Evolutionary conservation across 2,329 filamentous ascomycete genomes (phyloP), one percentile per base, ranked within the genome.

Genomic region (Trichoderma lentiforme): DNA sequence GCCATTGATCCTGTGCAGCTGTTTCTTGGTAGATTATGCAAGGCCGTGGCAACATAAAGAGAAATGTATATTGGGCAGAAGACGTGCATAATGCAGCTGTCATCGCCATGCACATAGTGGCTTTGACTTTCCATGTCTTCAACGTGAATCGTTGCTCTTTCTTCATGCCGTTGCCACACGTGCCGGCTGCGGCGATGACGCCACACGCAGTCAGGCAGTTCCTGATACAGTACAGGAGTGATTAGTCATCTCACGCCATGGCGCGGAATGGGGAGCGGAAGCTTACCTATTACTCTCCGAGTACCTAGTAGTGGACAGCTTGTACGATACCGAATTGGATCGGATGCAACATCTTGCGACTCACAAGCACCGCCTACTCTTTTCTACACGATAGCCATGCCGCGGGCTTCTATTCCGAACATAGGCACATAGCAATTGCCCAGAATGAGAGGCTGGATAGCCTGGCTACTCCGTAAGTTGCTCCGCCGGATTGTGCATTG

Each of bases 381-480:
- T 65, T 26, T 58, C 24, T 36, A 63, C 34, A 47, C 39, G 47
- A 53, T 58, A 73, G 78, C 76, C 77, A 81, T 81, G 80, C 79
- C 73, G 74, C 73, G 73, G 64, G 73, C 74, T 73, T 74, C 66
- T 72, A 70, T 71, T 72, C 60, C 64, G 21, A 72, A 58, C 53
- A 75, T 74, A 75, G 78, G 78, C 78, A 79, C 75, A 79, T 82
- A 81, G 76, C 74, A 76, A 73, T 75, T 80, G 79, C 79, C 79
- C 75, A 82, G 62, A 69, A 85, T 85, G 83, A 82, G 80, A 78
- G 77, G 79, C 75, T 79, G 78, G 76, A 76, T 82, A 71, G 71
- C 83, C 64, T 84, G 82, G 79, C 74, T 84, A 73, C 79, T 83
- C 77, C 80, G 84, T 86, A 81, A 80, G 83, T 78, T 14, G 21